Percentiles rank a stretch among this genome's conserved stretches.
These are phyloP conservation scores for Zygosaccharomyces pseudobailii DNA, from an alignment of 1,139 yeast genomes.

Conservation along the genomic window DNA sequence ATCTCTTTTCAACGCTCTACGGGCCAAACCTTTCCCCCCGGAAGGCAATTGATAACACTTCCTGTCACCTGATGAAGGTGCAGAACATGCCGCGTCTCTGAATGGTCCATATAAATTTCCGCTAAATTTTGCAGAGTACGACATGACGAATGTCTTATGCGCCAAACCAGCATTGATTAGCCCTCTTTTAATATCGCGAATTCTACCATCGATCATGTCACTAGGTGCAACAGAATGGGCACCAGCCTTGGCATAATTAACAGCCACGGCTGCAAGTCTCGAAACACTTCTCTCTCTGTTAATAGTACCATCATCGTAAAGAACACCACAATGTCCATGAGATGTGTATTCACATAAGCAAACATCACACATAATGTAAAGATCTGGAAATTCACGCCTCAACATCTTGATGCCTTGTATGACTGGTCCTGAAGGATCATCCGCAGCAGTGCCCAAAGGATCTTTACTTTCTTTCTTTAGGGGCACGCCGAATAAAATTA, in stretches of 20 bases:
- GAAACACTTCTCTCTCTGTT: conserved; percentile 71
- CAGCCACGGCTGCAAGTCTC: conserved; percentile 91
- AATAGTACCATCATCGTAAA: conserved; percentile 80
- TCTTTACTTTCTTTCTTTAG: conserved; percentile 72
- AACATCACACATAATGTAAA: conserved; percentile 89
- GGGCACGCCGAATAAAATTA: conserved; percentile 90
- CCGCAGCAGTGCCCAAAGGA: conserved; percentile 81
- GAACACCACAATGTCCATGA: conserved; percentile 95
- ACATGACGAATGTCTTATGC: conserved; percentile 83
- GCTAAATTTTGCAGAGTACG: conserved; percentile 90
- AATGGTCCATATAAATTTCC: conserved; percentile 95
- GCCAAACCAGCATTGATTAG: conserved; percentile 80
- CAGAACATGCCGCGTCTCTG: conserved; percentile 93
- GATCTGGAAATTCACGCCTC: conserved; percentile 62
- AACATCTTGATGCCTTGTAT: conserved; percentile 69
- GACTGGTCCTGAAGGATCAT: conserved; percentile 95
- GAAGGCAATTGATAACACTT: conserved; percentile 91
- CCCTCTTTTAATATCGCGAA: conserved; percentile 81
- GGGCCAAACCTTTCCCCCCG: conserved; percentile 89
- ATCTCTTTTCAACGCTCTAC: conserved; percentile 84
- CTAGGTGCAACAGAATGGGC: conserved; percentile 96
- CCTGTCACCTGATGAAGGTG: conserved; percentile 88
- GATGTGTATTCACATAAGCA: conserved; percentile 95
- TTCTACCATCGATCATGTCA: conserved; percentile 97
- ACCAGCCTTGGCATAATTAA: conserved; percentile 92